Evolutionary conservation across 2,329 filamentous ascomycete genomes (phyloP), one percentile per base, ranked within the genome.

Genomic region (Rhynchosporium agropyri): DNA sequence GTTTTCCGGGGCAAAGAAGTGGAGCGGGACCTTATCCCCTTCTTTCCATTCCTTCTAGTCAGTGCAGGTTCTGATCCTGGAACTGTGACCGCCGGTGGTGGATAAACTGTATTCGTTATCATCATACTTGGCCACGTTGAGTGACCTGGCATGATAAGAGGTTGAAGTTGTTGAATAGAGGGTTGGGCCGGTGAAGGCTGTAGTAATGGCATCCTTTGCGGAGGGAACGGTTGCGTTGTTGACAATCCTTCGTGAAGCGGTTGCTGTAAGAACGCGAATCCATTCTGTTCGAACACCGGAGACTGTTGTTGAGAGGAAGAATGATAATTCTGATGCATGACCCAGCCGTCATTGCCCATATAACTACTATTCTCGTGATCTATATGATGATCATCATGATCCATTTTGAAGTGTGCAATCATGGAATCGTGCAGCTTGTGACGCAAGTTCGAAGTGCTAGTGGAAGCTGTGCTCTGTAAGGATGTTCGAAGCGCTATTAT

Each of bases 81-180:
- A 45, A 90, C 81, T 45, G 85, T 78, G 58, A 85, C 75, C 13
- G 83, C 81, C 48, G 84, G 80, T 46, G 87, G 81, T 50, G 85
- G 81, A 72, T 86, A 91, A 68, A 77, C 84, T 49, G 90, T 89
- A 67, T 89, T 89, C 51, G 89, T 90, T 74, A 94, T 79, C 83
- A 94, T 79, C 83, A 92, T 89, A 75, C 90, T 94, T 7, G 91
- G 91, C 91, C 91, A 96, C 66, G 83, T 81, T 57, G 82, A 75
- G 67, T 88, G 83, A 53, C 82, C 82, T 28, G 88, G 87, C 79
- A 90, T 89, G 70, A 91, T 87, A 67, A 93, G 79, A 73, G 90
- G 88, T 28, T 90, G 85, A 26, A 90, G 77, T 65, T 85, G 84
- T 64, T 79, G 79, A 63, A 80, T 80, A 38, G 80, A 78, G 13